Evolutionary conservation across 2,329 filamentous ascomycete genomes (phyloP).

Genomic region (Aspergillus tamarii): DNA sequence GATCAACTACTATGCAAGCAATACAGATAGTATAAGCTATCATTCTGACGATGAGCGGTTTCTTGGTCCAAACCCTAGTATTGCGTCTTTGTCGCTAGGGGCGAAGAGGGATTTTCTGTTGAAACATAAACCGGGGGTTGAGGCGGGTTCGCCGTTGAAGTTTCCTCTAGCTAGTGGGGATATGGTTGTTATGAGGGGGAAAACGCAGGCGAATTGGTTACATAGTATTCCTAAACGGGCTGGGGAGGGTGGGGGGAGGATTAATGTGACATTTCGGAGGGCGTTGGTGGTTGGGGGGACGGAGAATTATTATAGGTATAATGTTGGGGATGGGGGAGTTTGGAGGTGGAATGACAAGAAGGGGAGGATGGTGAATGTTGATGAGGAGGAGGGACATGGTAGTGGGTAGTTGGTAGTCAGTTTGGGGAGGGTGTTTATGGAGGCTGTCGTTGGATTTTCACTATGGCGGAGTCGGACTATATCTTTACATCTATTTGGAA

Average conservation of each 20-base stretch:
- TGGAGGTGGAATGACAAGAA: conserved; percentile 66
- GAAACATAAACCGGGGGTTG: conserved; percentile 70
- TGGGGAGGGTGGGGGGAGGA: conserved; percentile 64
- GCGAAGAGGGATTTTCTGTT: conserved; percentile 74
- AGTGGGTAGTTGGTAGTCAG: neutral
- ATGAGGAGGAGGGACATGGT: neutral
- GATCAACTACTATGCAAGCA: no score
- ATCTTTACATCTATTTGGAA: no score
- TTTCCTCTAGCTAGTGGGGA: conserved; percentile 67
- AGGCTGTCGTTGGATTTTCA: no score
- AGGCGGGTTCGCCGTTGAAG: conserved; percentile 50
- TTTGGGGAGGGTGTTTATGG: no score
- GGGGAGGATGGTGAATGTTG: conserved; percentile 24
- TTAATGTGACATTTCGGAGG: conserved; percentile 78
- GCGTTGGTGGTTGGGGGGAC: conserved; percentile 73
- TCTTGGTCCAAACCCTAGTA: conserved; percentile 68
- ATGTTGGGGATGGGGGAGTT: conserved; percentile 71
- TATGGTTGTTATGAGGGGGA: conserved; percentile 77
- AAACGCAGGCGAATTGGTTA: conserved; percentile 75
- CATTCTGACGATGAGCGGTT: conserved; percentile 82
- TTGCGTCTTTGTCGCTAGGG: conserved; percentile 75
- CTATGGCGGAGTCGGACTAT: no score
- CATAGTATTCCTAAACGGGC: conserved; percentile 78
- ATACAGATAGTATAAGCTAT: conserved; percentile 66
- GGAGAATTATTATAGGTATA: conserved; percentile 84